Conservation (phyloP, 208 protist species). For the Strigomonas culicis region DNA sequence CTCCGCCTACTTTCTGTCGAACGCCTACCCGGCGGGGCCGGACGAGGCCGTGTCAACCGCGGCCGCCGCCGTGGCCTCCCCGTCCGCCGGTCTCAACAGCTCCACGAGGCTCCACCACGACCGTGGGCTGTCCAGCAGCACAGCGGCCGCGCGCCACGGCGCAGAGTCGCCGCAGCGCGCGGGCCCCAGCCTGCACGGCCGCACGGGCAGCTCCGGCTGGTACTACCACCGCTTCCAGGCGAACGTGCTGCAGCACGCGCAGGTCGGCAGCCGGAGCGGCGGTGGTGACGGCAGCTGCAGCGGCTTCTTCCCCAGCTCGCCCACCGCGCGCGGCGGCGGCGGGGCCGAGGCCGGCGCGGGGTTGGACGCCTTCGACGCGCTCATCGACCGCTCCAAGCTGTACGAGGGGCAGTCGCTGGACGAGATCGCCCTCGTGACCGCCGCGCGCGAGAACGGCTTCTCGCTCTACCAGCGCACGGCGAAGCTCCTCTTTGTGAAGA, state of each 20-base stretch:
- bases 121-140: too few relatives aligned
- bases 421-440: conserved; percentile 88
- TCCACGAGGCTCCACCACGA: too few relatives aligned
- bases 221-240: conserved; percentile 41
- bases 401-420: conserved; percentile 92
- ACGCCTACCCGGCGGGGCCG: too few relatives aligned
- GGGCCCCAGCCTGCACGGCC: conserved; percentile 36
- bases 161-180: background rate
- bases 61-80: too few relatives aligned
- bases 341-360: too few relatives aligned
- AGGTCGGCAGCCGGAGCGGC: too few relatives aligned
- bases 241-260: conserved; percentile 29
- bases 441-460: conserved; percentile 81
- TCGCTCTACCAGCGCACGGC: conserved; percentile 53
- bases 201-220: conserved; percentile 55
- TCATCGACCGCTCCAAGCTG: conserved; percentile 57
- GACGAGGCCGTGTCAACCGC: too few relatives aligned
- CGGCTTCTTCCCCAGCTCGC: too few relatives aligned
- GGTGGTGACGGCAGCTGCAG: background rate
- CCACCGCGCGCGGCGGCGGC: too few relatives aligned
- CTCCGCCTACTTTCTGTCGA: too few relatives aligned
- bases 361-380: conserved; percentile 24
- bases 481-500: conserved; percentile 63
- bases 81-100: too few relatives aligned
- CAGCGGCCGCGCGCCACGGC: background rate